phyloP scores from a whole-genome alignment of 169 alveolate species.

The Toxoplasma gondii region DNA sequence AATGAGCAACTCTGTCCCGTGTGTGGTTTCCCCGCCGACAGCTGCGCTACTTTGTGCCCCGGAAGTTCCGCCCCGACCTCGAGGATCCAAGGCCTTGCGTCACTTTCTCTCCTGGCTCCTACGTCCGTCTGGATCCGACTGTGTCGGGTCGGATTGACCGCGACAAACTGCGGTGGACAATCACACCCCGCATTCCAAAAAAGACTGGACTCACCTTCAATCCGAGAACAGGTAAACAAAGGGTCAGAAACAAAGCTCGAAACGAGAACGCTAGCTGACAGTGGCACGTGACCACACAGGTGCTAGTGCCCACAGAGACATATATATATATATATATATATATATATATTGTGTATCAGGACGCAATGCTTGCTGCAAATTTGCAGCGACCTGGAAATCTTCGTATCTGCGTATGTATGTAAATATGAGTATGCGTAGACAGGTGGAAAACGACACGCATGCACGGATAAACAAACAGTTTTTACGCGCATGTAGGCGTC shows the following conservation, averaged over 20 bases:
- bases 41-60: conserved; percentile 69
- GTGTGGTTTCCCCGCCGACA: not conserved
- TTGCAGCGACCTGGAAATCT: too few species aligned
- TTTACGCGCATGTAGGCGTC: not conserved
- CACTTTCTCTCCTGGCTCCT: conserved; percentile 65
- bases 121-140: conserved; percentile 72
- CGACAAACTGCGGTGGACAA: conserved; percentile 53
- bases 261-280: not conserved
- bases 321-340: not conserved
- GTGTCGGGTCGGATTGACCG: conserved; percentile 59
- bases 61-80: conserved; percentile 66
- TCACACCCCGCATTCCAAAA: conserved; percentile 48
- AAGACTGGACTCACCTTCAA: conserved; percentile 48
- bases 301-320: not conserved
- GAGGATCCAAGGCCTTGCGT: conserved; percentile 76
- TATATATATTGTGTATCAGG: not conserved
- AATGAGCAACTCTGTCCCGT: too few species aligned
- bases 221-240: conserved; percentile 18
- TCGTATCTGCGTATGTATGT: too few species aligned
- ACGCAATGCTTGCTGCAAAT: not conserved
- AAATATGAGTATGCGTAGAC: too few species aligned
- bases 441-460: too few species aligned
- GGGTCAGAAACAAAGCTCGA: not conserved
- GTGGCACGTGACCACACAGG: not conserved
- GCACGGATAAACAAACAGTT: too few species aligned